A percentile compares a stretch with the other conserved stretches of the same genome.
These are phyloP conservation scores for Leccinum barrowsii DNA, from an alignment of 768 basidiomycete genomes.

Conservation along the genomic window DNA sequence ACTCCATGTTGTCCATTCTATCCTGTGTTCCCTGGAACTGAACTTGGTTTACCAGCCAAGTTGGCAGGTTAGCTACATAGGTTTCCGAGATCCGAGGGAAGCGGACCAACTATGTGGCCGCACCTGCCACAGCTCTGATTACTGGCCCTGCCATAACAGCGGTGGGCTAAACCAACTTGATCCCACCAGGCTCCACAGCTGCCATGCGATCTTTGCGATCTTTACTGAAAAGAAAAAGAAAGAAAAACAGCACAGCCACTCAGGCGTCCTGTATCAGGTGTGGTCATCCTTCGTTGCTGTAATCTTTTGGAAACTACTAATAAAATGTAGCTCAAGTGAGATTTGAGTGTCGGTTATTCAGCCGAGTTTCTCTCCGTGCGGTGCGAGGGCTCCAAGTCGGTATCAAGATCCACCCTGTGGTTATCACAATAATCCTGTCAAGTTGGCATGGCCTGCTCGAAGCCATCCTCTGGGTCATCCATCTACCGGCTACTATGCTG, in stretches of 20 bases:
- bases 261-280: neutral
- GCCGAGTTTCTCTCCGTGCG: neutral
- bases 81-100: neutral
- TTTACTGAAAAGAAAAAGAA: too few relatives aligned
- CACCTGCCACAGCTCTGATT: neutral
- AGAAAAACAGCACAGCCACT: neutral
- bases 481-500: constrained; percentile 6
- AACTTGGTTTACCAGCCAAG: neutral
- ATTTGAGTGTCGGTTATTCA: neutral
- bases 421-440: neutral
- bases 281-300: neutral
- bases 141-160: neutral
- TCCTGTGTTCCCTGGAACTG: constrained; percentile 5
- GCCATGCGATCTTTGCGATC: neutral
- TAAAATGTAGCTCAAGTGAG: neutral
- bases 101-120: neutral
- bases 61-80: neutral
- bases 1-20: neutral
- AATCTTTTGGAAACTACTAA: neutral
- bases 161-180: neutral
- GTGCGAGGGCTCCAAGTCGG: neutral
- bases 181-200: neutral
- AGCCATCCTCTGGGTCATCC: constrained; percentile 11
- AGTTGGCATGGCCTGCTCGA: neutral
- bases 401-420: constrained; percentile 20